Percentiles rank a stretch among this genome's conserved stretches.
phyloP scores from a whole-genome alignment of 2,329 filamentous ascomycete species.

The Aspergillus luchuensis region DNA sequence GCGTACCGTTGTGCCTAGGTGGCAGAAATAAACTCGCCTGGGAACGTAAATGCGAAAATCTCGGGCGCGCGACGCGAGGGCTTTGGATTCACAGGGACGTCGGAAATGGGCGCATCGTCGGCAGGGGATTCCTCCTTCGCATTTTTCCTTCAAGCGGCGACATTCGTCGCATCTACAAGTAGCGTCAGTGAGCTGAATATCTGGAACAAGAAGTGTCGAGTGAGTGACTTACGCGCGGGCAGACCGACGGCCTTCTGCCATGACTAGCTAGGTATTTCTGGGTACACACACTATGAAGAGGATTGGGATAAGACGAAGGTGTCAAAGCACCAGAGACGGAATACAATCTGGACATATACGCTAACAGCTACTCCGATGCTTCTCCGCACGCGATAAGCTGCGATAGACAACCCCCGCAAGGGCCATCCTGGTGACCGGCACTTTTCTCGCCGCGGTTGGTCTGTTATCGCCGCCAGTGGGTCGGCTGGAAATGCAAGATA shows the following conservation, averaged over 20 bases:
- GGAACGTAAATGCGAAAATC: not conserved
- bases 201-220: not conserved
- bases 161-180: conserved; percentile 18
- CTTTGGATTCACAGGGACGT: conserved; percentile 18
- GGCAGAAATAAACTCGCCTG: not conserved
- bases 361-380: not conserved
- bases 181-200: not conserved
- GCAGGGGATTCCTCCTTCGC: conserved; percentile 23
- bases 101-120: conserved; percentile 18
- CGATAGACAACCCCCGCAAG: not conserved
- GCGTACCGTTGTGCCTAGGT: too few relatives aligned
- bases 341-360: too few relatives aligned
- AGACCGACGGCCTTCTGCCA: not conserved
- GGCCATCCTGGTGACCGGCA: not conserved
- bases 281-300: too few relatives aligned
- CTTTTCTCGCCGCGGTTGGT: not conserved
- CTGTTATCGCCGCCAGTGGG: not conserved
- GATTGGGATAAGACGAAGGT: not conserved
- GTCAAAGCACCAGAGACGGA: too few relatives aligned
- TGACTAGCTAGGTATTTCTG: not conserved
- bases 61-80: not conserved
- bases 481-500: not conserved
- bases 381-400: not conserved
- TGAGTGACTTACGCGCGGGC: not conserved
- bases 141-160: conserved; percentile 23